Conservation (phyloP, 257 asterid species). For the Striga asiatica region DNA sequence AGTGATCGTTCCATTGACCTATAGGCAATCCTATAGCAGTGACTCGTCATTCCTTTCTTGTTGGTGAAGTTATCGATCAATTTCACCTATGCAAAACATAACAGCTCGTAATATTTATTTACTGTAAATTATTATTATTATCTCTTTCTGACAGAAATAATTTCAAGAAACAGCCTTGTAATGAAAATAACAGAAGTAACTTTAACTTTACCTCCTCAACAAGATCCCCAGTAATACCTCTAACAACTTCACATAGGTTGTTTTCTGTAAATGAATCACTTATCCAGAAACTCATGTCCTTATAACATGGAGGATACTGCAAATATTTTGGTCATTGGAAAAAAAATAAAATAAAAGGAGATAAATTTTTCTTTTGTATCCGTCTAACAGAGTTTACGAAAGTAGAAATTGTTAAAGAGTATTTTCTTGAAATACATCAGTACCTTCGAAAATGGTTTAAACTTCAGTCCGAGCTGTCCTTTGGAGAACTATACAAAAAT, state of each 20-base stretch:
- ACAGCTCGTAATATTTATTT: no score
- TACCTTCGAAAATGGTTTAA: constrained; percentile 77
- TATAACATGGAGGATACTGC: constrained; percentile 82
- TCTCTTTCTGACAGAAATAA: not conserved
- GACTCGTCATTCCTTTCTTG: constrained; percentile 85
- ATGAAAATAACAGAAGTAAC: no score
- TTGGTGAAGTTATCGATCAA: constrained; percentile 63
- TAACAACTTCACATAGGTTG: constrained; percentile 78
- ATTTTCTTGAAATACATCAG: not conserved
- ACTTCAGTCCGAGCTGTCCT: constrained; percentile 62
- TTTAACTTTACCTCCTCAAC: constrained; percentile 97
- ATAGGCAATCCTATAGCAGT: constrained; percentile 76
- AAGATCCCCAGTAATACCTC: constrained; percentile 88
- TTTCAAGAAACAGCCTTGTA: not conserved
- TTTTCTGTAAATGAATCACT: constrained; percentile 76
- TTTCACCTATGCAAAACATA: constrained; percentile 30
- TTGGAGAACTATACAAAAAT: constrained; percentile 38
- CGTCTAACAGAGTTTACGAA: not conserved
- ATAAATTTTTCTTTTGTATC: no score
- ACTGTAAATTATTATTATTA: no score
- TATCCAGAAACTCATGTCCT: constrained; percentile 93
- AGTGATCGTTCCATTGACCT: constrained; percentile 95
- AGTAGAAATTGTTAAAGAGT: not conserved
- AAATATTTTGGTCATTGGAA: constrained; percentile 1
- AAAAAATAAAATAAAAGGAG: no score